Evolutionary conservation across 176 grass and related monocot species (phyloP), one percentile per base, ranked within the genome.

Genomic region (Aegilops sharonensis): DNA sequence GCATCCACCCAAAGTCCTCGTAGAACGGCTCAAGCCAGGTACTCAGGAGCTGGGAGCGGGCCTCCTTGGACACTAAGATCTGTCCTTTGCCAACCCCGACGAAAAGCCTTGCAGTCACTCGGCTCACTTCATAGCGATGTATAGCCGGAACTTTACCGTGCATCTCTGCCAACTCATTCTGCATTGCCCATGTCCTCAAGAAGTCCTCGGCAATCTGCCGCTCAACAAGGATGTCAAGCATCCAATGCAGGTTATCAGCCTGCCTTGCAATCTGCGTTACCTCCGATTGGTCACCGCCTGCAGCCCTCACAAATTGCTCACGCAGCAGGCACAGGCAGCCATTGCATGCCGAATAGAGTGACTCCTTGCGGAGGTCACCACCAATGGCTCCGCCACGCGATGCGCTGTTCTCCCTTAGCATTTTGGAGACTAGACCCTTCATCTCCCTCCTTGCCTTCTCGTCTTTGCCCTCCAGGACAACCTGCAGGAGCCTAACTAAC

Each of bases 401-500:
- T 5, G 86, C 31, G 10, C 82, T 96, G 90, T 89, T 97, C 85
- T 99, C 97, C 35, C 97, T 82, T 67, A 99, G 97, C 97, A 99
- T 99, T 84, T 99, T 97, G 52, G 97, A 97, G 9, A 99, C 97
- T 21, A 97, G 90, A 8, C 97, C 92, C 68, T 99, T 99, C 97
- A 99, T 99, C 73, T 99, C 97, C 74, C 92, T 91, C 82, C 97
- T 87, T 1, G 97, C 97, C 83, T 99, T 99, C 18, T 99, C 97
- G 18, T 99, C 97, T 83, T 99, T 99, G 21, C 97, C 97, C 88
- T 99, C 92, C 42, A 99, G 80, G 31, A 99, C 97, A 14, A 99
- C 94, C 80, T 99, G 94, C 72, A 99, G 78, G 72, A 99, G 90
- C 82, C 97, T 88, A 11, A 97, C 85, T 18, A 99, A 83, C 31